Evolutionary conservation across 495 filamentous ascomycete species (phyloP).

Genomic region (Xylaria cubensis): DNA sequence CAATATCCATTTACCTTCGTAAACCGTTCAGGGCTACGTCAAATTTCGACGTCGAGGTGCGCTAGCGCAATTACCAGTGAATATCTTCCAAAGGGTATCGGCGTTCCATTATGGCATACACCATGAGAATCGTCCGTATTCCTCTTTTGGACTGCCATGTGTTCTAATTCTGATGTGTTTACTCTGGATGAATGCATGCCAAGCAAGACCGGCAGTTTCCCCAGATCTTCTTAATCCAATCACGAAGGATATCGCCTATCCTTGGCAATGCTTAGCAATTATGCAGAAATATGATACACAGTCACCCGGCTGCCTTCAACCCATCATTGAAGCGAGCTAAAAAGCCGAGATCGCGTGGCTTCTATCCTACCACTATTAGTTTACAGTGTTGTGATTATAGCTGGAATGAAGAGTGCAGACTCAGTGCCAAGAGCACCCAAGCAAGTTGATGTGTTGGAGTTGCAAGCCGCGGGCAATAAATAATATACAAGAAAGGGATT

Average conservation of each 20-base stretch:
- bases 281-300: not conserved
- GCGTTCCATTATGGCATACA: not conserved
- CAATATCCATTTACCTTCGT: not conserved
- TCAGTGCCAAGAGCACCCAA: not conserved
- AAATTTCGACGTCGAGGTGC: no score
- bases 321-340: not conserved
- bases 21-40: not conserved
- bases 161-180: slow-evolving; percentile 26
- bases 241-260: slow-evolving; percentile 13
- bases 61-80: no score
- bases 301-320: slow-evolving; percentile 23
- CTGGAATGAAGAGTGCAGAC: not conserved
- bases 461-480: not conserved
- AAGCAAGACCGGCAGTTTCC: slow-evolving; percentile 35
- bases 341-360: not conserved
- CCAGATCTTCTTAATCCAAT: slow-evolving; percentile 31
- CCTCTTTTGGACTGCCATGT: slow-evolving; percentile 19
- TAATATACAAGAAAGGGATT: not conserved
- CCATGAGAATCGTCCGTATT: slow-evolving; percentile 17
- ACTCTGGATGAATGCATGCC: slow-evolving; percentile 27
- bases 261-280: slow-evolving; percentile 26
- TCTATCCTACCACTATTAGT: not conserved
- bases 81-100: not conserved
- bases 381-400: not conserved
- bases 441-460: not conserved